phyloP scores from a whole-genome alignment of 2,329 filamentous ascomycete species.

The Calonectria pseudoreteaudii region DNA sequence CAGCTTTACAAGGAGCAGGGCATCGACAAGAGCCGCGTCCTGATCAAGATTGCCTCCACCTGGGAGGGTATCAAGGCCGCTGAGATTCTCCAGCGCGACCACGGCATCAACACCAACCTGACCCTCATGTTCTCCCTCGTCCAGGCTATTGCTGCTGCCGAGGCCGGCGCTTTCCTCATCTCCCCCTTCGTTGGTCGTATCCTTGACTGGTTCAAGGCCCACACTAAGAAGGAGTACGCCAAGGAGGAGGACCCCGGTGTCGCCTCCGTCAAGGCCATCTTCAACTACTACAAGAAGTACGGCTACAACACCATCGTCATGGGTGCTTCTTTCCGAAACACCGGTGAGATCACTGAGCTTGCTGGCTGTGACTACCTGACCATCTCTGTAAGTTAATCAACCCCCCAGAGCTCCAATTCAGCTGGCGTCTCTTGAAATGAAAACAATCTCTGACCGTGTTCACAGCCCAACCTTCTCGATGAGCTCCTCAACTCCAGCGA shows the following conservation, averaged over 20 bases:
- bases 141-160: conserved; percentile 95
- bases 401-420: not conserved
- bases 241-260: conserved; percentile 96
- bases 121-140: conserved; percentile 98
- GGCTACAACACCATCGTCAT: conserved; percentile 99
- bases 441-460: conserved; percentile 23
- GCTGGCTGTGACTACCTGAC: conserved; percentile 99
- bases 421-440: not conserved
- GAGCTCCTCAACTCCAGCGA: conserved; percentile 88
- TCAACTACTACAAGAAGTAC: conserved; percentile 99
- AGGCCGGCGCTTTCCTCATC: conserved; percentile 97
- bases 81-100: conserved; percentile 93
- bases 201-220: conserved; percentile 99
- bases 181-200: conserved; percentile 99
- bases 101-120: conserved; percentile 98
- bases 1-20: conserved; percentile 95
- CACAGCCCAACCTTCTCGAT: conserved; percentile 90
- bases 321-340: conserved; percentile 98
- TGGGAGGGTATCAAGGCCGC: conserved; percentile 99
- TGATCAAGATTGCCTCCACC: conserved; percentile 99
- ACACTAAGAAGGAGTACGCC: conserved; percentile 92
- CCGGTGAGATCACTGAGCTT: conserved; percentile 96
- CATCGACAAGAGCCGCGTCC: conserved; percentile 90
- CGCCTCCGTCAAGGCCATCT: conserved; percentile 91
- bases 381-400: conserved; percentile 78